phyloP scores from a whole-genome alignment of 177 flowering plant species.

The Vitis hybrid region DNA sequence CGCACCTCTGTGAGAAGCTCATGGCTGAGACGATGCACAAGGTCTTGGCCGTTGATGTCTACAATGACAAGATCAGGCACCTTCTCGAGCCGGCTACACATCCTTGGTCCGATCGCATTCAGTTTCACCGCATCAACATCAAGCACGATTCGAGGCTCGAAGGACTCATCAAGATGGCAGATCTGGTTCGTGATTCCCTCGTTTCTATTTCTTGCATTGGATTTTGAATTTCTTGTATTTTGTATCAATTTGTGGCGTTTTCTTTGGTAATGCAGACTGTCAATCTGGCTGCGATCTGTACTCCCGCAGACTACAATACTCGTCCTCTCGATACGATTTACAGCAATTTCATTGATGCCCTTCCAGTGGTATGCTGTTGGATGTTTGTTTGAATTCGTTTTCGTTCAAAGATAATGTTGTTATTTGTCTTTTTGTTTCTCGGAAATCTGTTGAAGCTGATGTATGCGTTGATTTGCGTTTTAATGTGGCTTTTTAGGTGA shows the following conservation, averaged over 20 bases:
- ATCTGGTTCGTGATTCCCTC: conserved; percentile 56
- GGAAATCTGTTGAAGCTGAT: conserved; percentile 5
- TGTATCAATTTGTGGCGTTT: conserved; percentile 7
- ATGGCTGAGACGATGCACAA: conserved; percentile 81
- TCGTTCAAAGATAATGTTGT: not conserved
- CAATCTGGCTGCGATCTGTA: conserved; percentile 97
- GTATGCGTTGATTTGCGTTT: conserved; percentile 14
- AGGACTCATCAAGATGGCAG: conserved; percentile 92
- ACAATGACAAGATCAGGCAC: conserved; percentile 93
- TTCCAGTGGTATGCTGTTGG: conserved; percentile 72
- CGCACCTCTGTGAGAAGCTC: conserved; percentile 95
- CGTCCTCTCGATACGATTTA: conserved; percentile 95
- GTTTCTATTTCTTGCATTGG: too few species aligned
- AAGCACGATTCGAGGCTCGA: conserved; percentile 95
- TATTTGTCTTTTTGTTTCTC: conserved; percentile 4
- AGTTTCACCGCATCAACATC: conserved; percentile 91
- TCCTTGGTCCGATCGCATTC: conserved; percentile 73
- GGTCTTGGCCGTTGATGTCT: conserved; percentile 87
- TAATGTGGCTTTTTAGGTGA: conserved; percentile 43
- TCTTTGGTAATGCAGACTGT: conserved; percentile 51
- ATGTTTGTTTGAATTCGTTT: not conserved
- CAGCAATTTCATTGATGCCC: conserved; percentile 98
- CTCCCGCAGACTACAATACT: conserved; percentile 97
- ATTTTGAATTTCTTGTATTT: not conserved
- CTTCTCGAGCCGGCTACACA: conserved; percentile 58